phyloP scores from a whole-genome alignment of 2,329 filamentous ascomycete species.

The Penicillium carneum region DNA sequence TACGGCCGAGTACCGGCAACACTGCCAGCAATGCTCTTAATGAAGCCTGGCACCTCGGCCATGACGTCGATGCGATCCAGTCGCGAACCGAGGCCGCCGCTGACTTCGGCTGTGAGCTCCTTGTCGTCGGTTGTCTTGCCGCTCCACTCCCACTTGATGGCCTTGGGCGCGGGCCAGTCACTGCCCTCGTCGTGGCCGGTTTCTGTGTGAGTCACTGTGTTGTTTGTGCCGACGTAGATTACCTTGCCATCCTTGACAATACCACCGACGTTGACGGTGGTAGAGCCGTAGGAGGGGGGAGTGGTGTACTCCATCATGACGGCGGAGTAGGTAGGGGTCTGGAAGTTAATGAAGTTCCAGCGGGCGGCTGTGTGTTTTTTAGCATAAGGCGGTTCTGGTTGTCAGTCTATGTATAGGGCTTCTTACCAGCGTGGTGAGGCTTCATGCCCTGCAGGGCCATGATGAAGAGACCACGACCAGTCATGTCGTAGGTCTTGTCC shows the following conservation, averaged over 20 bases:
- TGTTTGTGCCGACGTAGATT: slow-evolving; percentile 72
- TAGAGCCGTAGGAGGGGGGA: slow-evolving; percentile 88
- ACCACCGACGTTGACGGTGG: slow-evolving; percentile 80
- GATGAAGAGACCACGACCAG: slow-evolving; percentile 78
- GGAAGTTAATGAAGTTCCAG: slow-evolving; percentile 95
- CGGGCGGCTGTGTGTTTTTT: slow-evolving; percentile 64
- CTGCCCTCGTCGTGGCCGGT: slow-evolving; percentile 76
- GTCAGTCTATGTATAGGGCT: background rate
- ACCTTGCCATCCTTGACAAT: slow-evolving; percentile 83
- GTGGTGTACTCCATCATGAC: slow-evolving; percentile 96
- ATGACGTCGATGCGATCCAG: slow-evolving; percentile 91
- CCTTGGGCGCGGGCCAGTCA: slow-evolving; percentile 86
- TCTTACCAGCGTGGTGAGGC: slow-evolving; percentile 85
- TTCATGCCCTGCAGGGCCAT: slow-evolving; percentile 98
- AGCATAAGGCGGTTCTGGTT: background rate
- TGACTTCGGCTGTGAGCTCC: slow-evolving; percentile 71
- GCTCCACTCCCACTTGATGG: slow-evolving; percentile 77
- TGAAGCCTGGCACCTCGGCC: slow-evolving; percentile 92
- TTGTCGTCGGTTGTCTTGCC: slow-evolving; percentile 80
- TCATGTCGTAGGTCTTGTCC: slow-evolving; percentile 80
- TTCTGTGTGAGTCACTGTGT: slow-evolving; percentile 72
- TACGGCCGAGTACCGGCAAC: slow-evolving; percentile 94
- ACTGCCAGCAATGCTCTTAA: slow-evolving; percentile 89
- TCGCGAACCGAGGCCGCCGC: slow-evolving; percentile 71
- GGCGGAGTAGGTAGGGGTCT: slow-evolving; percentile 84